A percentile compares a stretch with the other conserved stretches of the same genome.
Evolutionary conservation across 2,329 filamentous ascomycete species (phyloP).

Genomic region (Calonectria honghensis): DNA sequence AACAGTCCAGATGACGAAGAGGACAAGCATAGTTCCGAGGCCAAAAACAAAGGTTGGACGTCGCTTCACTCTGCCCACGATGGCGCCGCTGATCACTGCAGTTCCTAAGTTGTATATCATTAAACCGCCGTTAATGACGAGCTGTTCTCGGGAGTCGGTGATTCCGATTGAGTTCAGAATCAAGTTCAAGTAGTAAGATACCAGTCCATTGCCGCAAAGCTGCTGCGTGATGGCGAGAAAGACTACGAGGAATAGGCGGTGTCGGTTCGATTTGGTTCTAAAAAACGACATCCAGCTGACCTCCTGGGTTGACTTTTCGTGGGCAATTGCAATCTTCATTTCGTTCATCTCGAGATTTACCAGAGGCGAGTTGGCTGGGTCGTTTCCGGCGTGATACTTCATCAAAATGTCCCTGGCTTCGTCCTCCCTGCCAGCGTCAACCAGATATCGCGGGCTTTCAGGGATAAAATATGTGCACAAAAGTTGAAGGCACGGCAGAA

Average conservation of each 20-base stretch:
- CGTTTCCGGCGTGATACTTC: not conserved
- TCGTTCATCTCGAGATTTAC: conserved; percentile 8
- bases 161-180: conserved; percentile 45
- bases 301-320: not conserved
- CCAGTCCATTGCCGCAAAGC: conserved; percentile 44
- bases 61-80: not conserved
- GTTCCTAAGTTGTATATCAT: conserved; percentile 17
- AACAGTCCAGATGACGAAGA: conserved; percentile 31
- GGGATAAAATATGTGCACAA: conserved; percentile 1
- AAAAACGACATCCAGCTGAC: not conserved
- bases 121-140: conserved; percentile 30
- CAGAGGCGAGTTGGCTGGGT: not conserved
- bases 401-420: conserved; percentile 8
- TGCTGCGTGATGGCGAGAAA: conserved; percentile 44
- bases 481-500: not conserved
- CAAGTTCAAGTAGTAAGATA: conserved; percentile 42
- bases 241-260: conserved; percentile 34
- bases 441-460: conserved; percentile 2
- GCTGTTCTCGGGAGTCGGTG: conserved; percentile 10
- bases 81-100: not conserved
- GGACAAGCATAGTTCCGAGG: conserved; percentile 8
- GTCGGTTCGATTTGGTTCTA: conserved; percentile 13
- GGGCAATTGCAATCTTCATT: not conserved
- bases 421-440: not conserved
- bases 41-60: conserved; percentile 17